phyloP scores from a whole-genome alignment of 257 asterid genomes.

The Hygrophila difformis region DNA sequence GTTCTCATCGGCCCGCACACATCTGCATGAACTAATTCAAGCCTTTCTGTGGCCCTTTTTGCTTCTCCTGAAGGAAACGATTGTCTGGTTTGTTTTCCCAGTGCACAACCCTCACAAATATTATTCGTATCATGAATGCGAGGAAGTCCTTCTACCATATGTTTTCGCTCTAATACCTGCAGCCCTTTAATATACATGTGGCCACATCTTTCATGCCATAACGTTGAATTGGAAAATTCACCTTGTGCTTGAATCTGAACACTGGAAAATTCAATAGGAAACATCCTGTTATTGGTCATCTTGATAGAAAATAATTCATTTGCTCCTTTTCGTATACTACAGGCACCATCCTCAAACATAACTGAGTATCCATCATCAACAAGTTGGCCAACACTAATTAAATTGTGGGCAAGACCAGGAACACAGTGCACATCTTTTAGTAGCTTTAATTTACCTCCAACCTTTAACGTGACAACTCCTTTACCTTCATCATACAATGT shows the following conservation, averaged over 20 bases:
- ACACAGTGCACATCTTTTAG: not conserved
- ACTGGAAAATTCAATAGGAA: not conserved
- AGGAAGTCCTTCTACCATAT: not conserved
- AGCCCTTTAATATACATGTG: not conserved
- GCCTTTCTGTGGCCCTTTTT: too few species aligned
- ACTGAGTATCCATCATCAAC: not conserved
- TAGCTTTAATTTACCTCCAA: too few species aligned
- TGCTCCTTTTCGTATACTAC: not conserved
- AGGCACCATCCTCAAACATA: not conserved
- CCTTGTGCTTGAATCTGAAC: not conserved
- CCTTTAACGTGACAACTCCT: too few species aligned
- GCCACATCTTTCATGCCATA: constrained; percentile 1
- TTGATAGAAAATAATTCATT: not conserved
- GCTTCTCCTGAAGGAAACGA: too few species aligned
- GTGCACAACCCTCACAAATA: not conserved
- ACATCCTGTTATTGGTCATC: not conserved
- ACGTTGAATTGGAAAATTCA: not conserved
- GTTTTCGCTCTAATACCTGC: not conserved
- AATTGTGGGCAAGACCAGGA: not conserved
- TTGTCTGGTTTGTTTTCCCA: too few species aligned
- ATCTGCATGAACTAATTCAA: constrained; percentile 2
- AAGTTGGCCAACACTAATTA: constrained; percentile 1
- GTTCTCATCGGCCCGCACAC: not conserved
- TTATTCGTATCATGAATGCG: not conserved
- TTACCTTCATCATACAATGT: too few species aligned